A percentile compares a stretch with the other conserved stretches of the same genome.
phyloP scores from a whole-genome alignment of 345 rosid genomes.

The Heritiera fomes region DNA sequence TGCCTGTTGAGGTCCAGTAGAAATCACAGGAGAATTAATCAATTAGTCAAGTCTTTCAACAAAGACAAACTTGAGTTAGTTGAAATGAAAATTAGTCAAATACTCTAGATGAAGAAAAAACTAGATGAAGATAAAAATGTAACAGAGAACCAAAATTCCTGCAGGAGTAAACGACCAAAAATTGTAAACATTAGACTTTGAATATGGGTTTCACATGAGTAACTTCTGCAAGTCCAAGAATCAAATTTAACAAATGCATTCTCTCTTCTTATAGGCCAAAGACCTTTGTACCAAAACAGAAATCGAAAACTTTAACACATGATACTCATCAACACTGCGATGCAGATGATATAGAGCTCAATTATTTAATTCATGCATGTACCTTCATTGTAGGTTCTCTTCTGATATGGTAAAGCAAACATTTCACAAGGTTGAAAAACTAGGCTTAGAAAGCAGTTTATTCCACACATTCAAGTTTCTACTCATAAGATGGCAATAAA shows the following conservation, averaged over 20 bases:
- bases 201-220: too few relatives aligned
- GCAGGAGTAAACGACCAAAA: neutral
- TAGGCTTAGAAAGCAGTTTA: neutral
- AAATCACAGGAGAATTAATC: neutral
- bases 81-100: neutral
- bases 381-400: neutral
- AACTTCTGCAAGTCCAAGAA: too few relatives aligned
- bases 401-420: neutral
- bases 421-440: neutral
- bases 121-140: neutral
- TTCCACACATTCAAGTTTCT: neutral
- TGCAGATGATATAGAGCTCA: neutral
- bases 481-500: slow-evolving; percentile 8
- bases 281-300: too few relatives aligned
- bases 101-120: neutral
- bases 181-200: too few relatives aligned
- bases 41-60: neutral
- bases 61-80: neutral
- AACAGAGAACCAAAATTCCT: neutral
- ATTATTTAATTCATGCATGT: neutral
- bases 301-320: too few relatives aligned
- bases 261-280: too few relatives aligned
- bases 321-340: neutral
- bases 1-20: neutral
- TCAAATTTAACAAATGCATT: too few relatives aligned